Conservation (phyloP, 345 rosid species). For the Euphorbia peplus region DNA sequence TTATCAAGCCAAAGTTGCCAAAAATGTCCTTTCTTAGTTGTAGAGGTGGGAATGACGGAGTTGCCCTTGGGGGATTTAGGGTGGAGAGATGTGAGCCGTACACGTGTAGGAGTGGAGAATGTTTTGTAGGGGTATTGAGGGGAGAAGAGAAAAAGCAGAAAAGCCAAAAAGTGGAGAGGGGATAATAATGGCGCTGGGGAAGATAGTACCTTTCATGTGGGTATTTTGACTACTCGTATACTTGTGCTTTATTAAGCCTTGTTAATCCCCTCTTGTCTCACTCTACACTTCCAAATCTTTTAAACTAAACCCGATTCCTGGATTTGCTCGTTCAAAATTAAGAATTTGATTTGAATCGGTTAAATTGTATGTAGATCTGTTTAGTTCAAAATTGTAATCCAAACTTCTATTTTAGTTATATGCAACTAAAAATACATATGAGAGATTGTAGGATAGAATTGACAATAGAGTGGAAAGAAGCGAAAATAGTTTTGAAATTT, state of each 20-base stretch:
- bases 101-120: constrained; percentile 28
- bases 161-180: constrained; percentile 19
- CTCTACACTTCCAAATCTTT: background rate
- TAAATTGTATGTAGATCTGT: too few species aligned
- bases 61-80: background rate
- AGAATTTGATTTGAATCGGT: too few species aligned
- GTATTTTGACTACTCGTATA: constrained; percentile 32
- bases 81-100: constrained; percentile 19
- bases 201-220: constrained; percentile 20
- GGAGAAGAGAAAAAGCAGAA: background rate
- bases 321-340: too few species aligned
- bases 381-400: too few species aligned
- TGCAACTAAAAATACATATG: too few species aligned
- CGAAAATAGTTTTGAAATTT: too few species aligned
- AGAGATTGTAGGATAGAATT: too few species aligned
- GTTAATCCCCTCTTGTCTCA: background rate
- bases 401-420: too few species aligned
- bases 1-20: constrained; percentile 19
- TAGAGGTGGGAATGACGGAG: background rate
- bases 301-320: too few species aligned
- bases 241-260: background rate
- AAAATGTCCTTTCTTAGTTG: constrained; percentile 6
- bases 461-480: too few species aligned
- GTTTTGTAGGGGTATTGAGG: background rate
- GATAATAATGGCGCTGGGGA: constrained; percentile 24